Evolutionary conservation across 805 yeast species (phyloP).

Genomic region (Wickerhamiella allomyrinae): DNA sequence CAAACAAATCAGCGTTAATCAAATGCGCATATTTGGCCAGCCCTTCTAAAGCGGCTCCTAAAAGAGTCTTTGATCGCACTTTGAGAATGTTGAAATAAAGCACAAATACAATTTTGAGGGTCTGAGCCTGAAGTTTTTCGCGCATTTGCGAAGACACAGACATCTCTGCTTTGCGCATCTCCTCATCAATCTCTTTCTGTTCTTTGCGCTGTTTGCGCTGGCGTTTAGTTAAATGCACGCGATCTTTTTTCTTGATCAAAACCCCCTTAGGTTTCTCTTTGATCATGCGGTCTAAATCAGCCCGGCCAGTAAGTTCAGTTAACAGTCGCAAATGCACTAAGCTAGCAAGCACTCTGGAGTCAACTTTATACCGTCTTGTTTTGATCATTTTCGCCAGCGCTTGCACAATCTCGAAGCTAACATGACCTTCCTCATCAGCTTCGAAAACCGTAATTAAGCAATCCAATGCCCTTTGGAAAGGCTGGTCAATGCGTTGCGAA

Average conservation of each 20-base stretch:
- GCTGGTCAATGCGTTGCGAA: constrained; percentile 32
- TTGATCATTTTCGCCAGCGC: constrained; percentile 54
- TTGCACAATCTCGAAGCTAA: constrained; percentile 60
- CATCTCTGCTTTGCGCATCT: constrained; percentile 73
- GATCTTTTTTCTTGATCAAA: constrained; percentile 66
- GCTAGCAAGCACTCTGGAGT: constrained; percentile 65
- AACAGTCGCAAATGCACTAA: constrained; percentile 43
- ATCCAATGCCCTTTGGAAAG: constrained; percentile 45
- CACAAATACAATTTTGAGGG: constrained; percentile 55
- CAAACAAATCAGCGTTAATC: constrained; percentile 83
- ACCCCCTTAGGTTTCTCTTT: constrained; percentile 32
- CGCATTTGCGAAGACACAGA: constrained; percentile 79
- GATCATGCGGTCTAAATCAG: constrained; percentile 29
- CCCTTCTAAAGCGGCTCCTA: constrained; percentile 86
- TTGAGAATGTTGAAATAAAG: constrained; percentile 67
- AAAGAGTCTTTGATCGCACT: constrained; percentile 44
- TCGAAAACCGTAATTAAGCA: constrained; percentile 55
- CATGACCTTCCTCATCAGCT: constrained; percentile 71
- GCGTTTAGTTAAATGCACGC: constrained; percentile 82
- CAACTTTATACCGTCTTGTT: constrained; percentile 63
- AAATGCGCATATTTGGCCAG: constrained; percentile 79
- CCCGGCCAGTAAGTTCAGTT: constrained; percentile 26
- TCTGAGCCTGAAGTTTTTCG: constrained; percentile 71
- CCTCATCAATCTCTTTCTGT: constrained; percentile 74
- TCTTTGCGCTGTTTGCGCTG: constrained; percentile 82